Conservation (phyloP, 257 asterid species). For the Salvia rosmarinus region DNA sequence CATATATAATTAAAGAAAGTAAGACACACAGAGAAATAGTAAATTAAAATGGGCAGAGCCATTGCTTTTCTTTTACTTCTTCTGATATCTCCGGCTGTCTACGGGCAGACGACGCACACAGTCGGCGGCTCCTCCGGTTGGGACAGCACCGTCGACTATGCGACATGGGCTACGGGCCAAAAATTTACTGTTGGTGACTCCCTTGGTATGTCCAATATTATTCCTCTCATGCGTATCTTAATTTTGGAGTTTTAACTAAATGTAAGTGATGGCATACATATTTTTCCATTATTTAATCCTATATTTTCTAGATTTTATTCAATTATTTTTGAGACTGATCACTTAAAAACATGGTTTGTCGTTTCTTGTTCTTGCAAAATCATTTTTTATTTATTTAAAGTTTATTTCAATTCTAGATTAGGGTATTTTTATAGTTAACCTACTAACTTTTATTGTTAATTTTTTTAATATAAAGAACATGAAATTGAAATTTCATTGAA, state of each 20-base stretch:
- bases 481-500: too few relatives aligned
- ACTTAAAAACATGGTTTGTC: too few relatives aligned
- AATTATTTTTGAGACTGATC: too few relatives aligned
- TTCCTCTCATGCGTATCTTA: neutral
- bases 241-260: too few relatives aligned
- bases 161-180: constrained; percentile 48
- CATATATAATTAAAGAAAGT: neutral
- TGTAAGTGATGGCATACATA: too few relatives aligned
- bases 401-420: neutral
- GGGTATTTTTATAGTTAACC: neutral
- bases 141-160: constrained; percentile 41
- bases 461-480: too few relatives aligned
- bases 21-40: neutral
- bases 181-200: constrained; percentile 53
- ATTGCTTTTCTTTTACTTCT: constrained; percentile 37
- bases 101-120: constrained; percentile 43
- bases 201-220: constrained; percentile 47
- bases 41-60: constrained; percentile 38
- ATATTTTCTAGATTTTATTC: too few relatives aligned
- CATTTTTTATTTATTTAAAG: neutral
- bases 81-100: constrained; percentile 46
- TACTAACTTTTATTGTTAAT: too few relatives aligned
- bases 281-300: neutral
- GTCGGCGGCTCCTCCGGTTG: constrained; percentile 63
- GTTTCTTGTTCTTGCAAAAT: too few relatives aligned